A percentile compares a stretch with the other conserved stretches of the same genome.
Evolutionary conservation across 1,139 yeast genomes (phyloP).

Genomic region (Suhomyces maxii): DNA sequence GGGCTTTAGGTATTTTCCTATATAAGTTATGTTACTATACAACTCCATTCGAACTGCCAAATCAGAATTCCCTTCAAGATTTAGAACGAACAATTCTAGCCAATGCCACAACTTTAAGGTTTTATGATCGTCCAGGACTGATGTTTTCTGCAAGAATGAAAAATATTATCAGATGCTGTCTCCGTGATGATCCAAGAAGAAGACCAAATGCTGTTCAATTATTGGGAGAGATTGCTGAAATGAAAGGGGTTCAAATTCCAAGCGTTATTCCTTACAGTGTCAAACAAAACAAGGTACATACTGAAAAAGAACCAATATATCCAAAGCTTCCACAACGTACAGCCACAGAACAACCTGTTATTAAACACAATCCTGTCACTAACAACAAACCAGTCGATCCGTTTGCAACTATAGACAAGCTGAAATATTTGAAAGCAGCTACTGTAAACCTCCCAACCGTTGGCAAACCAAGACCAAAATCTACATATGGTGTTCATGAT

Average conservation of each 20-base stretch:
- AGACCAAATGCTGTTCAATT: constrained; percentile 76
- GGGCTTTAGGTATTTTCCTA: constrained; percentile 93
- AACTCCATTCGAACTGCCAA: constrained; percentile 85
- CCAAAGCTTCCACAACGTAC: constrained; percentile 4
- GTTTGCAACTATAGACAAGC: constrained; percentile 40
- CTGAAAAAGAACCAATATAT: background rate
- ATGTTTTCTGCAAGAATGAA: constrained; percentile 48
- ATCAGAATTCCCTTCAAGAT: constrained; percentile 37
- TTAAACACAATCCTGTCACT: constrained; percentile 4
- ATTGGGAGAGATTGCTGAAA: constrained; percentile 63
- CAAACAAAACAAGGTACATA: constrained; percentile 5
- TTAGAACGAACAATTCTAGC: constrained; percentile 42
- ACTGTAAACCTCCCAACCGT: constrained; percentile 10
- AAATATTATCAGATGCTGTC: constrained; percentile 58
- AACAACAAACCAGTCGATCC: constrained; percentile 27
- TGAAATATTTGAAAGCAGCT: constrained; percentile 23
- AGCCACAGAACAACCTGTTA: background rate
- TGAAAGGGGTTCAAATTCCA: constrained; percentile 60
- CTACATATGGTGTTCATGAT: constrained; percentile 14
- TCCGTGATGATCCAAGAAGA: constrained; percentile 66
- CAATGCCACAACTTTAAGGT: constrained; percentile 33
- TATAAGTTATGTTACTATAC: constrained; percentile 91
- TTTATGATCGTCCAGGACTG: constrained; percentile 40
- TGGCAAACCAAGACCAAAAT: constrained; percentile 20
- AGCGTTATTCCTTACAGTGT: constrained; percentile 43